Evolutionary conservation across 495 filamentous ascomycete species (phyloP), one percentile per base, ranked within the genome.

Genomic region (Penicillium steckii): DNA sequence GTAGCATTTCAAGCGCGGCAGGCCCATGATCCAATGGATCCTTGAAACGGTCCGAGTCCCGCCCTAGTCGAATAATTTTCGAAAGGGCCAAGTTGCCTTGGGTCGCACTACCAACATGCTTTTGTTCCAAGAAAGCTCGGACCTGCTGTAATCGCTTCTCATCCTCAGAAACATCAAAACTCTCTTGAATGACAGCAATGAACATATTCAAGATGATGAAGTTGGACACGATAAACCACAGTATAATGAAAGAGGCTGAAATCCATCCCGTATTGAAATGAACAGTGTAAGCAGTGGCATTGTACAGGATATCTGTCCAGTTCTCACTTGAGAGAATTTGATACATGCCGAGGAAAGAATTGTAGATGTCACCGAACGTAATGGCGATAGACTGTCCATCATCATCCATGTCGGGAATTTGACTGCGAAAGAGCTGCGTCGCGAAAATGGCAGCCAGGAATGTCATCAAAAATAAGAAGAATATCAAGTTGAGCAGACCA

Each of bases 191-290:
- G 72, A 99, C 94, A 73, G 94, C 94, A 88, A 99, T 99, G 73
- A 99, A 99, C 94, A 99, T 99, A 65, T 96, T 99, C 76, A 99
- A 75, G 40, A 97, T 81, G 73, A 99, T 96, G 65, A 97, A 97
- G 62, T 91, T 95, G 22, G 89, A 81, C 17, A 99, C 80, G 55
- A 96, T 92, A 66, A 96, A 97, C 94, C 94, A 99, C 52, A 91
- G 73, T 46, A 96, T 87, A 60, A 97, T 79, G 64, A 99, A 99
- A 3, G 88, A 80, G 30, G 95, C 93, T 10, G 89, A 91, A 41
- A 97, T 91, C 95, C 95, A 99, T n/a, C 87, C 80, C 7, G 89
- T 92, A 35, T 80, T 76, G 50, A 74, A 82, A 0, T 56, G 30
- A 4, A 66, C 74, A 2, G 89, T 85, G 53, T 83, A 84, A 23